phyloP scores from a whole-genome alignment of 2,329 filamentous ascomycete species.

The Aureobasidium sp. region DNA sequence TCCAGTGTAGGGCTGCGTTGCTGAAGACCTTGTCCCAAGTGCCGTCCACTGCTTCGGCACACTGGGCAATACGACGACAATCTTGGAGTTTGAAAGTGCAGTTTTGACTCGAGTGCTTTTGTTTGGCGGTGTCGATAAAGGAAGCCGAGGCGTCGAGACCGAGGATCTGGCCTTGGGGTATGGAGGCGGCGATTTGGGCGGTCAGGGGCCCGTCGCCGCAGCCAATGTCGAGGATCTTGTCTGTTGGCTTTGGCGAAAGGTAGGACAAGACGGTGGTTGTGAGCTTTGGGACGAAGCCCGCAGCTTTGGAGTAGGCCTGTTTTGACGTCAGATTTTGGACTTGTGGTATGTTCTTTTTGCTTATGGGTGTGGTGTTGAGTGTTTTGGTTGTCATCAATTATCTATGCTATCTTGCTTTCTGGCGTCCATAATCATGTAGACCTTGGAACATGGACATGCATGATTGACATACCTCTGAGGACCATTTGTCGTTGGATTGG shows the following conservation, averaged over 20 bases:
- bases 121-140: conserved; percentile 33
- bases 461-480: neutral
- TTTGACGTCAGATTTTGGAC: neutral
- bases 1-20: conserved; percentile 41
- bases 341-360: neutral
- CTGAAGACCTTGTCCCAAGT: conserved; percentile 36
- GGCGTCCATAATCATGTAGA: neutral
- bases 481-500: conserved; percentile 11
- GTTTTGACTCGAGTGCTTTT: conserved; percentile 21
- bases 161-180: conserved; percentile 26
- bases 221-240: conserved; percentile 35
- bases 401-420: neutral
- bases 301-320: conserved; percentile 30
- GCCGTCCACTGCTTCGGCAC: conserved; percentile 19
- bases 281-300: conserved; percentile 36
- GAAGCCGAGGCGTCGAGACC: conserved; percentile 36
- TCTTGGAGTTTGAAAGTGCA: conserved; percentile 28
- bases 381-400: neutral
- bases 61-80: conserved; percentile 24
- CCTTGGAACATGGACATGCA: neutral
- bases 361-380: too few relatives aligned
- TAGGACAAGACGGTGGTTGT: conserved; percentile 33
- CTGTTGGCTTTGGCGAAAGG: conserved; percentile 29
- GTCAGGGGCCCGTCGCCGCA: conserved; percentile 37
- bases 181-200: conserved; percentile 28